phyloP scores from a whole-genome alignment of 2,329 filamentous ascomycete genomes.

The Colletotrichum cuscutae region DNA sequence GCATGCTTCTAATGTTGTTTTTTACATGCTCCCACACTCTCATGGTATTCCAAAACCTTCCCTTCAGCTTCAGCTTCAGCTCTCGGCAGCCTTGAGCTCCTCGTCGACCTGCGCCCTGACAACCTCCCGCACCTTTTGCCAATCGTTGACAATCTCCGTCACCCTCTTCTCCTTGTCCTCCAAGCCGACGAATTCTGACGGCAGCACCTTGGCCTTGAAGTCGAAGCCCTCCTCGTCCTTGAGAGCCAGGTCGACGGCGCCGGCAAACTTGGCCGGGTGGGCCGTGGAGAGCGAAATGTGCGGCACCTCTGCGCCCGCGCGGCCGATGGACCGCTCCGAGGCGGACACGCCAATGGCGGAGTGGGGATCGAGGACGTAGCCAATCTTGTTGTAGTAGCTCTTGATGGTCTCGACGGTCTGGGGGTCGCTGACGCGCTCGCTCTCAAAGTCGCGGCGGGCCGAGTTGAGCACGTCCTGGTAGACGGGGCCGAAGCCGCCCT shows the following conservation, averaged over 20 bases:
- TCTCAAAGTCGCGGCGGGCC: conserved; percentile 81
- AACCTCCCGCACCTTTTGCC: conserved; percentile 79
- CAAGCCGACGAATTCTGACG: conserved; percentile 83
- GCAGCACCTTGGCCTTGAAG: conserved; percentile 80
- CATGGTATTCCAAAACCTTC: neutral
- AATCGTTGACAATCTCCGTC: conserved; percentile 74
- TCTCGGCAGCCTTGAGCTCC: conserved; percentile 56
- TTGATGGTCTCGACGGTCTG: conserved; percentile 75
- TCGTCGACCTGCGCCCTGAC: conserved; percentile 79
- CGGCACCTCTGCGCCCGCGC: conserved; percentile 60
- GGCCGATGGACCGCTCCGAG: conserved; percentile 73
- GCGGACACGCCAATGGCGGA: conserved; percentile 88
- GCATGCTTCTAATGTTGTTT: neutral
- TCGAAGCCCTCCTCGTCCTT: conserved; percentile 76
- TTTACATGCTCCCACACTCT: neutral
- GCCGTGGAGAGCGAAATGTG: conserved; percentile 92
- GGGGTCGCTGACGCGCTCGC: conserved; percentile 75
- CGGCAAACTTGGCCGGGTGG: conserved; percentile 94
- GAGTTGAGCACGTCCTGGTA: conserved; percentile 76
- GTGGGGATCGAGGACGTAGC: conserved; percentile 93
- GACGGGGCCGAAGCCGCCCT: conserved; percentile 84
- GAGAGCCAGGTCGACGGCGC: conserved; percentile 84
- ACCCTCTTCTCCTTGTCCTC: conserved; percentile 81
- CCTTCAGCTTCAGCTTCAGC: conserved; percentile 26
- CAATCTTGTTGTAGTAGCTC: conserved; percentile 64